Evolutionary conservation across 2,329 filamentous ascomycete genomes (phyloP).

Genomic region (Zasmidium cellare): DNA sequence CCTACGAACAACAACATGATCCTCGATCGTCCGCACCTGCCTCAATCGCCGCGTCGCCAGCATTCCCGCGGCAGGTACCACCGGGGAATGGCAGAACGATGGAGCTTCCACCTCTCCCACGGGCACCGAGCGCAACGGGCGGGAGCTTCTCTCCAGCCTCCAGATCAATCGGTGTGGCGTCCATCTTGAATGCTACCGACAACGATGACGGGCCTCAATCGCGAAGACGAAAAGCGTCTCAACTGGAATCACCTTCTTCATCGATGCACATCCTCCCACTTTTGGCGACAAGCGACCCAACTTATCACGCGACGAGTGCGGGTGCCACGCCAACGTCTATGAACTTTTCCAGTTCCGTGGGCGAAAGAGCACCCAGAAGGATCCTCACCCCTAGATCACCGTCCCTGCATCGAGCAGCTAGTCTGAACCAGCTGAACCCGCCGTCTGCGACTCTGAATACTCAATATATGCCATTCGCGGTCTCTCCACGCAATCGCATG

Average conservation of each 20-base stretch:
- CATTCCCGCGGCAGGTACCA: conserved; percentile 12
- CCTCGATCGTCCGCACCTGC: conserved; percentile 8
- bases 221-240: conserved; percentile 43
- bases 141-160: conserved; percentile 27
- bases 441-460: conserved; percentile 50
- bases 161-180: conserved; percentile 44
- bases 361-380: conserved; percentile 37
- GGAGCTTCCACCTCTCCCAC: conserved; percentile 34
- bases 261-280: conserved; percentile 38
- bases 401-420: conserved; percentile 50
- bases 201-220: conserved; percentile 35
- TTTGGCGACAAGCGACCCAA: conserved; percentile 15
- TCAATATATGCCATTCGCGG: conserved; percentile 50
- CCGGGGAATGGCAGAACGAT: conserved; percentile 23
- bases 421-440: conserved; percentile 46
- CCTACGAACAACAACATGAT: conserved; percentile 13
- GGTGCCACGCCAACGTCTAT: conserved; percentile 25
- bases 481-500: conserved; percentile 41
- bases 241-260: conserved; percentile 44
- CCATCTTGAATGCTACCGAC: conserved; percentile 47
- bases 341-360: conserved; percentile 9
- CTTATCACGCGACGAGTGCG: conserved; percentile 13
- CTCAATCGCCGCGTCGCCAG: conserved; percentile 14
- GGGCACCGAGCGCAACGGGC: conserved; percentile 16
- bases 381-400: conserved; percentile 62